phyloP scores from a whole-genome alignment of 2,329 filamentous ascomycete genomes.

The Shiraia sp. region DNA sequence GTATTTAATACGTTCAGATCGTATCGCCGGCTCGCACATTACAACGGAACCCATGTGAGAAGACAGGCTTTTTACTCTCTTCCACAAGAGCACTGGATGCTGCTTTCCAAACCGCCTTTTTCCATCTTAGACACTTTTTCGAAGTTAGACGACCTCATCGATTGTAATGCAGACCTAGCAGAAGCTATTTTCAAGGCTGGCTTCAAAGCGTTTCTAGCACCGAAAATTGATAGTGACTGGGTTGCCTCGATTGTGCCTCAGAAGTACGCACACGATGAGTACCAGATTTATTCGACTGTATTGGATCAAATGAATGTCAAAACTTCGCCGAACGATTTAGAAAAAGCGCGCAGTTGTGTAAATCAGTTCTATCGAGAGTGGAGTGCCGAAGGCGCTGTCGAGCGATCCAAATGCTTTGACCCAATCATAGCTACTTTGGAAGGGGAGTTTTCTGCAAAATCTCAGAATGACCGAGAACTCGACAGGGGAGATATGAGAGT shows the following conservation, averaged over 20 bases:
- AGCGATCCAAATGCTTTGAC: slow-evolving; percentile 76
- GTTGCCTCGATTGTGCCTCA: slow-evolving; percentile 36
- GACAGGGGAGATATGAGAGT: slow-evolving; percentile 59
- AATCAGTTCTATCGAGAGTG: slow-evolving; percentile 96
- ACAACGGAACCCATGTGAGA: slow-evolving; percentile 87
- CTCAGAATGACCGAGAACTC: slow-evolving; percentile 15
- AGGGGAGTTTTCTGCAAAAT: slow-evolving; percentile 45
- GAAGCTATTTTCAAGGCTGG: slow-evolving; percentile 69
- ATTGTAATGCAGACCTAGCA: slow-evolving; percentile 81
- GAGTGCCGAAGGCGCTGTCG: slow-evolving; percentile 74
- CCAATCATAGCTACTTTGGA: slow-evolving; percentile 71
- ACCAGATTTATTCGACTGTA: slow-evolving; percentile 47
- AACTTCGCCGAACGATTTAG: slow-evolving; percentile 74
- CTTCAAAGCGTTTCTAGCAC: slow-evolving; percentile 40
- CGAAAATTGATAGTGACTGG: slow-evolving; percentile 37
- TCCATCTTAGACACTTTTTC: slow-evolving; percentile 78
- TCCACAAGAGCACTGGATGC: slow-evolving; percentile 78
- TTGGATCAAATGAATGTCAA: slow-evolving; percentile 69
- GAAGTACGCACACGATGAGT: slow-evolving; percentile 34
- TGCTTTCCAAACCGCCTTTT: slow-evolving; percentile 81
- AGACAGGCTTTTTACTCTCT: slow-evolving; percentile 93
- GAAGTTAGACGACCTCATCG: slow-evolving; percentile 83
- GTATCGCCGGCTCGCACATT: slow-evolving; percentile 83
- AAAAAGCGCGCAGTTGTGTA: slow-evolving; percentile 90
- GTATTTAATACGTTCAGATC: slow-evolving; percentile 58